Evolutionary conservation across 2,329 filamentous ascomycete genomes (phyloP).

Genomic region (Xylaria sp.): DNA sequence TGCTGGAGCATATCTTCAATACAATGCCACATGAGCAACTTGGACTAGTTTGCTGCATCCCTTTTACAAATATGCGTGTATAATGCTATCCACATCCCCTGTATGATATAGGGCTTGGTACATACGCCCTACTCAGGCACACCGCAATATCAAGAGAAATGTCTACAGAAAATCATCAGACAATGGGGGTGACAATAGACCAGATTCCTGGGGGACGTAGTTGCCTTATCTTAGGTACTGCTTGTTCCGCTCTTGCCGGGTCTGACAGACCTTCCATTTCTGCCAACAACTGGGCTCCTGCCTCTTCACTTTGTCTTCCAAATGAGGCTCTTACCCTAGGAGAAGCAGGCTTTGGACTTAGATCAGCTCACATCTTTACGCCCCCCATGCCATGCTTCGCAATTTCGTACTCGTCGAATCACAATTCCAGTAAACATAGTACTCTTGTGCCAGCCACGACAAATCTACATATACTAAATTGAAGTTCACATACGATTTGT

Average conservation of each 20-base stretch:
- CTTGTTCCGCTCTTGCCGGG: not conserved
- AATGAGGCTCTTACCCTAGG: not conserved
- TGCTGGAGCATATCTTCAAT: not conserved
- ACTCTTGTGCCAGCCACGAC: not conserved
- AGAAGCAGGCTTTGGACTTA: no score
- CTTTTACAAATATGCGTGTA: not conserved
- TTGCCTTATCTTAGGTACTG: not conserved
- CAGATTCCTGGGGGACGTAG: no score
- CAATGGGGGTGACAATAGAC: no score
- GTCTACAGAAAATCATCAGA: no score
- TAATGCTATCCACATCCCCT: no score
- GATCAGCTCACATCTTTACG: no score
- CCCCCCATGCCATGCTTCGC: no score
- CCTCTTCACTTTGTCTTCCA: not conserved
- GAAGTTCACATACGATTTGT: not conserved
- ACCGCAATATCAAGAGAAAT: no score
- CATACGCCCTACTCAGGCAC: no score
- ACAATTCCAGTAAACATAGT: not conserved
- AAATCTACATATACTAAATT: not conserved
- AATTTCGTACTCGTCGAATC: not conserved
- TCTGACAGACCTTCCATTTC: not conserved
- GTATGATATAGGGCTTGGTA: no score
- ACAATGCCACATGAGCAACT: not conserved
- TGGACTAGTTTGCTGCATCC: not conserved
- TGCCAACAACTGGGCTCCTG: not conserved